A percentile compares a stretch with the other conserved stretches of the same genome.
phyloP scores from a whole-genome alignment of 192 early-diverging fungal genomes.

The Gigaspora rosea region DNA sequence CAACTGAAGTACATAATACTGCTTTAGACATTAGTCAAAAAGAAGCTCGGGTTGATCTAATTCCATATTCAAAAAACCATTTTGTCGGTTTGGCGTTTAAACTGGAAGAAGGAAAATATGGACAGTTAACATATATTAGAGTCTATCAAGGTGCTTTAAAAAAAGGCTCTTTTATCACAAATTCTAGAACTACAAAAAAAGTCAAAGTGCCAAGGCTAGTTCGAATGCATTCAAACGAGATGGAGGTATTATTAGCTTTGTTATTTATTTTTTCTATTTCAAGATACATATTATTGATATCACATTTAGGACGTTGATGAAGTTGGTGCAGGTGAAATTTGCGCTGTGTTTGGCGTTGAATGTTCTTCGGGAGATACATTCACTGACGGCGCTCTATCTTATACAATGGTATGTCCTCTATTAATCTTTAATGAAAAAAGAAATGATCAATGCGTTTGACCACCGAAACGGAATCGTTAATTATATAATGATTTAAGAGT shows the following conservation, averaged over 20 bases:
- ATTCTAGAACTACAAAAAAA: constrained; percentile 88
- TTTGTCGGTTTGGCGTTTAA: constrained; percentile 88
- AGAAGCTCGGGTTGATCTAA: constrained; percentile 61
- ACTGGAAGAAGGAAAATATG: constrained; percentile 93
- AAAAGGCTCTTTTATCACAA: constrained; percentile 86
- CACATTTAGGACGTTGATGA: constrained; percentile 74
- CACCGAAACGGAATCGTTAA: no score
- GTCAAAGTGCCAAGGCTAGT: constrained; percentile 95
- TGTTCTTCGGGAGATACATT: constrained; percentile 98
- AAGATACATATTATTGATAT: not conserved
- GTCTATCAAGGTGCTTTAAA: constrained; percentile 92
- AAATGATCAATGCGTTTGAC: no score
- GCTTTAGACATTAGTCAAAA: constrained; percentile 71
- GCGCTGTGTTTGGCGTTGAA: constrained; percentile 97
- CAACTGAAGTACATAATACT: constrained; percentile 70
- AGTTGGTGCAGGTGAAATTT: constrained; percentile 94
- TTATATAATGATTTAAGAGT: no score
- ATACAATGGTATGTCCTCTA: constrained; percentile 67
- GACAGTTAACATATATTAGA: constrained; percentile 95
- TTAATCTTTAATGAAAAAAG: no score
- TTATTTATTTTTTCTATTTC: not conserved
- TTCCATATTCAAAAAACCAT: constrained; percentile 66
- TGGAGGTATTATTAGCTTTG: constrained; percentile 60
- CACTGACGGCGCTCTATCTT: constrained; percentile 79
- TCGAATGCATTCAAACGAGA: constrained; percentile 98